Conservation (phyloP, 2,329 filamentous ascomycete species). For the Fusarium sulawesiense region DNA sequence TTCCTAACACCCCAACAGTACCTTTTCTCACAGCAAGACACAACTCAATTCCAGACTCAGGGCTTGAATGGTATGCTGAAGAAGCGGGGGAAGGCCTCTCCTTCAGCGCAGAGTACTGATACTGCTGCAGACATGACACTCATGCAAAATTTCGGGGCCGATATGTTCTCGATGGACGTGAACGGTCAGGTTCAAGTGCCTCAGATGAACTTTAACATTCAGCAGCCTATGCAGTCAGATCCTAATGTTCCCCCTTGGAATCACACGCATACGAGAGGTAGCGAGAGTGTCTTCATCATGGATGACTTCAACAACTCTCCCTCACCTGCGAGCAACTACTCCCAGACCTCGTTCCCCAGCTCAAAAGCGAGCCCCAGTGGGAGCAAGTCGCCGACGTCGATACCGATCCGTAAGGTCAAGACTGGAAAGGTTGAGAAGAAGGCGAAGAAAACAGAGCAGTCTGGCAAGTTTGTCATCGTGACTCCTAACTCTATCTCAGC, state of each 20-base stretch:
- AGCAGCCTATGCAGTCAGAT: constrained; percentile 52
- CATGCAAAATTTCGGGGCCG: constrained; percentile 50
- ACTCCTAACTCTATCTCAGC: constrained; percentile 65
- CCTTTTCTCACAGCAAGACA: constrained; percentile 52
- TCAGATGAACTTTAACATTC: constrained; percentile 52
- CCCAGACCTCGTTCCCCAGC: constrained; percentile 48
- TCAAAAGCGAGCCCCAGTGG: constrained; percentile 39
- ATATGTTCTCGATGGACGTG: constrained; percentile 43
- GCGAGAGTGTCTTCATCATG: constrained; percentile 52
- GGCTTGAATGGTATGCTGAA: constrained; percentile 43
- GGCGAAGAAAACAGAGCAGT: constrained; percentile 50
- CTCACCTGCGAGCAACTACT: constrained; percentile 48
- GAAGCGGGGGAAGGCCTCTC: constrained; percentile 14
- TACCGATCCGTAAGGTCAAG: constrained; percentile 57
- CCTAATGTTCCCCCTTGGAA: constrained; percentile 58
- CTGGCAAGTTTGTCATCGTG: constrained; percentile 65
- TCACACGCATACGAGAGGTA: constrained; percentile 49
- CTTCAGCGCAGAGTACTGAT: constrained; percentile 36
- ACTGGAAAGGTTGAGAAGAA: constrained; percentile 60
- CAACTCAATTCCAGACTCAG: constrained; percentile 40
- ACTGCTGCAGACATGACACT: constrained; percentile 47
- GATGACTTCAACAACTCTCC: constrained; percentile 54
- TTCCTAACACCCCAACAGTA: constrained; percentile 55
- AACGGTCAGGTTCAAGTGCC: constrained; percentile 46
- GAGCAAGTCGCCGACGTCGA: constrained; percentile 48